phyloP scores from a whole-genome alignment of 2,329 filamentous ascomycete genomes.

The Trichoderma pleuroti region DNA sequence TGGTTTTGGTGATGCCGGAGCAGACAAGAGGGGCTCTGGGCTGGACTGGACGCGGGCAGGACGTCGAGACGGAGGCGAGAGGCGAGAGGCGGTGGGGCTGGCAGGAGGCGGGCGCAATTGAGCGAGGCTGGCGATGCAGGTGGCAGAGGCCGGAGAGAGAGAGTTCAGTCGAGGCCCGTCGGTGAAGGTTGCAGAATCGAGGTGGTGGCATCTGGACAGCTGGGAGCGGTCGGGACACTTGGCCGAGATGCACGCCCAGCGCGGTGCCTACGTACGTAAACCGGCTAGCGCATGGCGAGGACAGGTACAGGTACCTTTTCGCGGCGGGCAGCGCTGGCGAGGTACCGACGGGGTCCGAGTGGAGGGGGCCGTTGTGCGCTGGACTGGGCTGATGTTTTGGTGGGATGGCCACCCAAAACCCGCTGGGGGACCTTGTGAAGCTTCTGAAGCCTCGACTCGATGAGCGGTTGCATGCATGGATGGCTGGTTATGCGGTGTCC shows the following conservation, averaged over 20 bases:
- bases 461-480: neutral
- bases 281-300: neutral
- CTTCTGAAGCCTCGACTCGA: neutral
- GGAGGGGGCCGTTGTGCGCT: neutral
- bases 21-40: neutral
- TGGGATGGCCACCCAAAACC: neutral
- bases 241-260: constrained; percentile 1
- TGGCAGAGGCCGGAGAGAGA: neutral
- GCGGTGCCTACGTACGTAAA: neutral
- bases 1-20: neutral
- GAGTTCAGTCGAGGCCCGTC: neutral
- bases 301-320: neutral
- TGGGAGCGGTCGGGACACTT: constrained; percentile 17
- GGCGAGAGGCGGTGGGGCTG: neutral
- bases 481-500: neutral
- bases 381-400: constrained; percentile 9
- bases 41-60: neutral
- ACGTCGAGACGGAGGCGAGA: neutral
- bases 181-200: constrained; percentile 18
- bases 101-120: constrained; percentile 5
- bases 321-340: neutral
- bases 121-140: constrained; percentile 2
- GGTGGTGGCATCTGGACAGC: constrained; percentile 9
- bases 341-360: neutral
- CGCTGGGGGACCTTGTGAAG: too few species aligned